phyloP scores from a whole-genome alignment of 192 early-diverging fungal genomes.

The Coemansia guatemalensis region DNA sequence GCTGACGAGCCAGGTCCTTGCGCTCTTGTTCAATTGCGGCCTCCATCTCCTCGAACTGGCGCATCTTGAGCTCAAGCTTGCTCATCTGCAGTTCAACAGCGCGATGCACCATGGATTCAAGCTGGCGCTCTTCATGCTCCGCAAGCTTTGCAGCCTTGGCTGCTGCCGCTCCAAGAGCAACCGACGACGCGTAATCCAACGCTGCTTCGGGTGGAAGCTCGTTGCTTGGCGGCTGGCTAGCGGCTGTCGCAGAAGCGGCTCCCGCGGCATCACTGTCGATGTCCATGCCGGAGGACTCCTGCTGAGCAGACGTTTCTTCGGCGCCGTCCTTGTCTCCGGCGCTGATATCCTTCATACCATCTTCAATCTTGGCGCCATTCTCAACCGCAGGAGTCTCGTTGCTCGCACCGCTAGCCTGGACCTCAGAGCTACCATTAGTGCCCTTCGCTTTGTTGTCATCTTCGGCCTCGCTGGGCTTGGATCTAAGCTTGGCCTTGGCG shows the following conservation, averaged over 20 bases:
- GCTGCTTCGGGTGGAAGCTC: conserved; percentile 40
- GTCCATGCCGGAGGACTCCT: conserved; percentile 6
- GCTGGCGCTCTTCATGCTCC: conserved; percentile 82
- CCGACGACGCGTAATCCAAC: conserved; percentile 77
- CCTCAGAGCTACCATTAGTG: neutral
- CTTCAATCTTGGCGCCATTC: neutral
- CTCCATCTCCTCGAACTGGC: conserved; percentile 92
- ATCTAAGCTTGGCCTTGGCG: neutral
- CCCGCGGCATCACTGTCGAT: conserved; percentile 22
- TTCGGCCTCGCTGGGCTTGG: neutral
- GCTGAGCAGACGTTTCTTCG: conserved; percentile 9
- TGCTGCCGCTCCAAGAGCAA: conserved; percentile 90
- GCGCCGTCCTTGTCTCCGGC: neutral
- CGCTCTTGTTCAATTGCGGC: conserved; percentile 84
- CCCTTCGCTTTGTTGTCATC: neutral
- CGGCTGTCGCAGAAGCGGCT: neutral
- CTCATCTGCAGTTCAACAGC: conserved; percentile 84
- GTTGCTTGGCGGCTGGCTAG: conserved; percentile 13
- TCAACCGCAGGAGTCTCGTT: neutral
- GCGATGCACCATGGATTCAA: conserved; percentile 74
- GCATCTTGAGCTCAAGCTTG: conserved; percentile 91
- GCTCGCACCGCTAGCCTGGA: neutral
- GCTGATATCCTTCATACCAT: conserved; percentile 1
- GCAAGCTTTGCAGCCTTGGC: conserved; percentile 85
- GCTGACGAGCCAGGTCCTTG: conserved; percentile 66